A percentile compares a stretch with the other conserved stretches of the same genome.
These are phyloP conservation scores for Dioscorea dumetorum DNA, from an alignment of 106 monocot species.

Conservation along the genomic window DNA sequence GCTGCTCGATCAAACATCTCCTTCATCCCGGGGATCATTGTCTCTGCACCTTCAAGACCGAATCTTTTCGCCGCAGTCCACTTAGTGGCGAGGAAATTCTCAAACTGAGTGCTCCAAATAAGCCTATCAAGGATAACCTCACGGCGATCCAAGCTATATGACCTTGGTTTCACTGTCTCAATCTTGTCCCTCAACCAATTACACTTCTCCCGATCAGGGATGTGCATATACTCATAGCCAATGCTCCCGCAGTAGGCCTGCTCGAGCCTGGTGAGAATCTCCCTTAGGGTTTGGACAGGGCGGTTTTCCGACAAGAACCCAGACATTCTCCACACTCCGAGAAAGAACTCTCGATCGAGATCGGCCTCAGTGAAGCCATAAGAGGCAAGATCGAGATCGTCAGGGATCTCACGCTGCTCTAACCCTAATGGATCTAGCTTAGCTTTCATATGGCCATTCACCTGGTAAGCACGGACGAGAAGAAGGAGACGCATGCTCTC, in stretches of 20 bases:
- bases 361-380: slow-evolving; percentile 92
- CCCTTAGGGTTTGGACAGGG: slow-evolving; percentile 73
- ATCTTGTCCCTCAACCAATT: slow-evolving; percentile 96
- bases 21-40: slow-evolving; percentile 94
- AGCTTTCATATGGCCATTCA: slow-evolving; percentile 91
- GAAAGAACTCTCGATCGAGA: slow-evolving; percentile 84
- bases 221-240: slow-evolving; percentile 98
- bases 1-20: slow-evolving; percentile 92
- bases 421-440: slow-evolving; percentile 77
- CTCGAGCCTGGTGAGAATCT: slow-evolving; percentile 63
- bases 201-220: slow-evolving; percentile 76
- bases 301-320: slow-evolving; percentile 88
- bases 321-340: slow-evolving; percentile 94
- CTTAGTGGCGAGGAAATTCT: slow-evolving; percentile 82
- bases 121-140: slow-evolving; percentile 89
- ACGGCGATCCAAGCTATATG: slow-evolving; percentile 43
- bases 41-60: slow-evolving; percentile 88
- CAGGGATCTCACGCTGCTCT: slow-evolving; percentile 53
- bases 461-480: slow-evolving; percentile 88
- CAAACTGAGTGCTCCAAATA: slow-evolving; percentile 89
- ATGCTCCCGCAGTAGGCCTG: slow-evolving; percentile 85
- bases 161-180: slow-evolving; percentile 48
- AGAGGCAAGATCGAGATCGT: slow-evolving; percentile 45
- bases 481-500: slow-evolving; percentile 90
- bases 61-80: slow-evolving; percentile 86